Evolutionary conservation across 208 protist species (phyloP).

Genomic region (Crithidia bombi): DNA sequence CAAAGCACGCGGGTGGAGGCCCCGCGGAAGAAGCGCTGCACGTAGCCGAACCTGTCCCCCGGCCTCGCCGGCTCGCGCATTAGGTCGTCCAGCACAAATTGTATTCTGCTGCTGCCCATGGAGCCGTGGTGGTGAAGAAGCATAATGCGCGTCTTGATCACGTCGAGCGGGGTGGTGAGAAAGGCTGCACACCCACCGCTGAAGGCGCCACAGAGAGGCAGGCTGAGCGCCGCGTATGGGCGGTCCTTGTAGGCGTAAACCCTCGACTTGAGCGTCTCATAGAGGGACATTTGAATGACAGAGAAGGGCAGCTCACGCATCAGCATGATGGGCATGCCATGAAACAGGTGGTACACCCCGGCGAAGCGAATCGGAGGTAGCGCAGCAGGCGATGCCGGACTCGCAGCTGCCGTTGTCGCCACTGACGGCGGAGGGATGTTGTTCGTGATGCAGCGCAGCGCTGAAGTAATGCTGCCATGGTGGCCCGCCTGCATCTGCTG

Average conservation of each 20-base stretch:
- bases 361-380: conserved; percentile 28
- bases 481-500: conserved; percentile 89
- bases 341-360: conserved; percentile 66
- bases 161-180: conserved; percentile 92
- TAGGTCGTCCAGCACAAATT: conserved; percentile 52
- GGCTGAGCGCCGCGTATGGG: conserved; percentile 38
- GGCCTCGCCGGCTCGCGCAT: conserved; percentile 49
- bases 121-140: conserved; percentile 41
- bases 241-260: conserved; percentile 36
- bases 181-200: conserved; percentile 87
- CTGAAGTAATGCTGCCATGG: conserved; percentile 41
- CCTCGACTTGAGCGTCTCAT: conserved; percentile 78
- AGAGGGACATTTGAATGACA: conserved; percentile 93
- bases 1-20: conserved; percentile 84
- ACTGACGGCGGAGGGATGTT: conserved; percentile 25
- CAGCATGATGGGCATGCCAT: conserved; percentile 89
- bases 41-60: conserved; percentile 76
- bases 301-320: conserved; percentile 91
- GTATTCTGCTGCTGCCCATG: conserved; percentile 23
- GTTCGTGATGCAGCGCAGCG: conserved; percentile 57
- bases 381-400: neutral
- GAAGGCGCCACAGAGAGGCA: conserved; percentile 81
- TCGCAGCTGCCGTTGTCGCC: neutral
- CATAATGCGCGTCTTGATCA: conserved; percentile 95
- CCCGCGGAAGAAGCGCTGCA: conserved; percentile 85